Conservation (phyloP, 805 yeast genomes). For the Lipomyces orientalis region DNA sequence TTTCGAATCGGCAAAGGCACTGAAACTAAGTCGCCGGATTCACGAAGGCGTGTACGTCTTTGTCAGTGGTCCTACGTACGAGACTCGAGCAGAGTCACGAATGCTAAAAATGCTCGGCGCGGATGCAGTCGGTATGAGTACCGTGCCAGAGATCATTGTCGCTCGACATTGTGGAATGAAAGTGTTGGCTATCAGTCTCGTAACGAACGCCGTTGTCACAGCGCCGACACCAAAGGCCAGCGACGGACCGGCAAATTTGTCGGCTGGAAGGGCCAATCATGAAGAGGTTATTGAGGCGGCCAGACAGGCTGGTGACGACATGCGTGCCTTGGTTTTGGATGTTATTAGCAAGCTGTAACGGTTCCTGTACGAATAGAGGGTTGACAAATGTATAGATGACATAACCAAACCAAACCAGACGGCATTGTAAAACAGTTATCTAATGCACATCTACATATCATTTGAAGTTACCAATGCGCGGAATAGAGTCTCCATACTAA, state of each 20-base stretch:
- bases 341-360: constrained; percentile 40
- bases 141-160: constrained; percentile 93
- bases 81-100: constrained; percentile 89
- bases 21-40: constrained; percentile 60
- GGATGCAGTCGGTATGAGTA: constrained; percentile 97
- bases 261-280: constrained; percentile 84
- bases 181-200: constrained; percentile 82
- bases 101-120: constrained; percentile 75
- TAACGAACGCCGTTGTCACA: constrained; percentile 81
- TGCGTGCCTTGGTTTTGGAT: constrained; percentile 61
- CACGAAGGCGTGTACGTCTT: constrained; percentile 88
- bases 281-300: constrained; percentile 90
- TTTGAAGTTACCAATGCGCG: background rate
- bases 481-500: background rate
- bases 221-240: constrained; percentile 51
- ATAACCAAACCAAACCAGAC: background rate
- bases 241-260: constrained; percentile 46
- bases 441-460: background rate
- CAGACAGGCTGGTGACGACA: constrained; percentile 77
- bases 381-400: background rate
- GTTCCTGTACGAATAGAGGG: background rate
- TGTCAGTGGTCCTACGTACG: constrained; percentile 94
- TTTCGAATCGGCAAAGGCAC: constrained; percentile 57
- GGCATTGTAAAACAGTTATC: background rate
- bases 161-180: constrained; percentile 87